Percentiles rank a stretch among this genome's conserved stretches.
Evolutionary conservation across 306 rosid genomes (phyloP).

Genomic region (Cicer chorassanicum): DNA sequence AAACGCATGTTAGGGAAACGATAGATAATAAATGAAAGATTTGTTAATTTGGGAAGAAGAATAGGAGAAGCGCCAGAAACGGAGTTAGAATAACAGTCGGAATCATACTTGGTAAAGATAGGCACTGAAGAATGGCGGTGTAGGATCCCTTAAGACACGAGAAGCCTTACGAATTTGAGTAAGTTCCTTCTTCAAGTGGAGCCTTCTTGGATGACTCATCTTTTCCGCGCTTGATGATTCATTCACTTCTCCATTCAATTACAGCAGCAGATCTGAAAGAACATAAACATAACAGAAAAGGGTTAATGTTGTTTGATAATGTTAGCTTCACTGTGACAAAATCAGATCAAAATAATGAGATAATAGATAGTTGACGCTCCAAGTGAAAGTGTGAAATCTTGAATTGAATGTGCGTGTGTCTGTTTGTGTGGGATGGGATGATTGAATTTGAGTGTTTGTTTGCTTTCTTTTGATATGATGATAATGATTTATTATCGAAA

Average conservation of each 20-base stretch:
- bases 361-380: neutral
- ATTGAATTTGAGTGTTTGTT: neutral
- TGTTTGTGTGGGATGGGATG: neutral
- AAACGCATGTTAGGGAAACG: conserved; percentile 44
- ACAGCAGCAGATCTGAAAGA: no score
- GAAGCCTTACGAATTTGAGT: conserved; percentile 97
- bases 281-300: no score
- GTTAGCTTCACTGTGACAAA: no score
- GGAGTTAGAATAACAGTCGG: conserved; percentile 68
- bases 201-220: conserved; percentile 80
- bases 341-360: neutral
- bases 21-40: neutral
- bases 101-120: conserved; percentile 57
- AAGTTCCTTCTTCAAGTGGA: conserved; percentile 83
- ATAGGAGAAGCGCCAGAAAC: conserved; percentile 64
- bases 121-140: conserved; percentile 50
- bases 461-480: neutral
- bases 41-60: conserved; percentile 69
- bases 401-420: neutral
- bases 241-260: neutral
- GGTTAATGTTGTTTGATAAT: no score
- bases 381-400: neutral
- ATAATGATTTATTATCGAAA: neutral
- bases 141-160: conserved; percentile 85
- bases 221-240: neutral